These are phyloP conservation scores for Plasmodium vivax DNA, from an alignment of 169 alveolate species.

Conservation along the genomic window DNA sequence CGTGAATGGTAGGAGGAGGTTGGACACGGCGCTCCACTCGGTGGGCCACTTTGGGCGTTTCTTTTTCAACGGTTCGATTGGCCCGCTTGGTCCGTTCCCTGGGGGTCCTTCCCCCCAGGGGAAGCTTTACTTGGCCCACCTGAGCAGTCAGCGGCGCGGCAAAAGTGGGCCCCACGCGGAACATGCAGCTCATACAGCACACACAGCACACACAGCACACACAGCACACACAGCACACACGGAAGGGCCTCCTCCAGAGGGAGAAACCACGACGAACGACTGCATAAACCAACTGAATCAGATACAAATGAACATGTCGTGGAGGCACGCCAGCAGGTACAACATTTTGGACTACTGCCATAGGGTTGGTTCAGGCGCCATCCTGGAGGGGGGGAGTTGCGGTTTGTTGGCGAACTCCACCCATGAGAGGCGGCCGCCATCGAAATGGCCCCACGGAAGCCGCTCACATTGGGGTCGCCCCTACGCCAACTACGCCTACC, in stretches of 20 bases:
- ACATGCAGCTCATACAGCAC: too few species aligned
- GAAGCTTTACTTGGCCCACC: neutral
- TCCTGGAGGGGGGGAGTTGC: neutral
- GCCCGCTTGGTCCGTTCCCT: neutral
- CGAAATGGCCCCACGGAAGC: neutral
- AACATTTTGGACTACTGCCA: slow-evolving; percentile 47
- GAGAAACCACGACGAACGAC: neutral
- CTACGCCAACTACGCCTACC: slow-evolving; percentile 20
- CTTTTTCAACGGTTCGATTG: slow-evolving; percentile 1
- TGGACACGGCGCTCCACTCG: slow-evolving; percentile 4
- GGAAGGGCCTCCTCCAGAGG: neutral
- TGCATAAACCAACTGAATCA: neutral
- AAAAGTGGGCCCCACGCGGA: neutral
- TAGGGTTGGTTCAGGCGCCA: neutral
- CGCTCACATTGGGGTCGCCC: neutral
- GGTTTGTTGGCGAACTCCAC: neutral
- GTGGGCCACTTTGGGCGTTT: neutral
- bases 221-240: too few species aligned
- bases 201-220: too few species aligned
- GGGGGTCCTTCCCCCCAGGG: neutral
- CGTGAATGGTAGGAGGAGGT: slow-evolving; percentile 28
- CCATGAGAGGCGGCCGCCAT: neutral
- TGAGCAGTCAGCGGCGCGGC: neutral
- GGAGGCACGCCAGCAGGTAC: neutral
- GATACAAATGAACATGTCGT: slow-evolving; percentile 10